Evolutionary conservation across 257 asterid species (phyloP), one percentile per base, ranked within the genome.

Genomic region (Coffea canephora): DNA sequence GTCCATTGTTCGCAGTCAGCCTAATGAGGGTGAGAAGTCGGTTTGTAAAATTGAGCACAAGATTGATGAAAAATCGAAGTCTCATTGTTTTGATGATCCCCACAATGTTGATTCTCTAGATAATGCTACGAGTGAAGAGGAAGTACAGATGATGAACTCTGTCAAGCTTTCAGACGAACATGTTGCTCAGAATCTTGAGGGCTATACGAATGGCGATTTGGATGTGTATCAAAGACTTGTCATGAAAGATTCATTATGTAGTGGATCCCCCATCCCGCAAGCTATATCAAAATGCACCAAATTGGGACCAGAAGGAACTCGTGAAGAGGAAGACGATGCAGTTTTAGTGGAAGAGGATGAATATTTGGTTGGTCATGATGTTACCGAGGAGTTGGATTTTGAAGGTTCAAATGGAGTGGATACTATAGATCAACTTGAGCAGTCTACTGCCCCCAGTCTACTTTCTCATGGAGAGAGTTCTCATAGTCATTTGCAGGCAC

Each of bases 41-140:
- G 85, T 78, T 49, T 77, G 64, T 43, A 90, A 65, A 76, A 73
- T 59, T 12, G 87, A 85, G 81, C 84, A 78, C 18, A 83, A 75
- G 81, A 62, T 80, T 81, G 76, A 82, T 74, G 76, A 57, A 39
- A 52, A 50, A 59, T 76, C 57, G 25, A 85, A 82, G 67, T 62
- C 69, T 73, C 74, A 43, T 61, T 81, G 75, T 31, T 49, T 25
- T n/a, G 52, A 50, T 70, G 62, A 68, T 73, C 50, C 62, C 76
- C 69, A 67, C 0, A 25, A 76, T 74, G 81, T 61, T 43, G 65
- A 82, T 79, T 65, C 77, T 70, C 9, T 19, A 78, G 76, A 80
- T 79, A 50, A 39, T 65, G 73, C 71, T 76, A 46, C 68, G 45
- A 84, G 77, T 73, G 84, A 77, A 31, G 62, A 62, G 13, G 86